Base-by-base conservation (phyloP, 768 basidiomycete species). In the Lyophyllum shimeji region DNA sequence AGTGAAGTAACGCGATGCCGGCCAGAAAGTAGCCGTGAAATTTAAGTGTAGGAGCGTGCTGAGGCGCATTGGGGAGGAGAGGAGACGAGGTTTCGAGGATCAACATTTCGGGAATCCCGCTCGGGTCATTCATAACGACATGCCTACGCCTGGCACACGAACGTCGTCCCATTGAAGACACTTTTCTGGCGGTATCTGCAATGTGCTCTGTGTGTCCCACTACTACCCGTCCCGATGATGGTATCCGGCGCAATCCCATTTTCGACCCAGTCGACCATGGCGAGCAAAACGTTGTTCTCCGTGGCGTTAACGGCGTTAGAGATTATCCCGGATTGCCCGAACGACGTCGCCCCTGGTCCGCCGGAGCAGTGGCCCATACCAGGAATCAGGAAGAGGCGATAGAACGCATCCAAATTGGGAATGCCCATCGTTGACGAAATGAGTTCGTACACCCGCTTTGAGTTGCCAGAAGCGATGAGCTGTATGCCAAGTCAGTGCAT, bases 231-330 rank as follows among this genome's bases (percentile, higher is more conserved):
- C 39, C 39, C 39, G 4, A 18, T 9, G 9, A 40, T 18, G 3
- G 39, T 40, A 18, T 40, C 56, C n/a, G 60, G 60, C 2, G 56
- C 55, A 12, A 42, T 46, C 7, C 51, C 53, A 1, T 39, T 29
- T 42, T 61, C 60, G 2, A 61, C 60, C 60, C 60, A 61, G 17
- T 48, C 53, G 20, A 59, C 50, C 45, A 59, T 44, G 2, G 59
- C 59, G n/a, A 53, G 43, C 9, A 60, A 17, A 9, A 57, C 53
- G 23, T 61, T 61, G 13, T 58, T 21, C 5, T 37, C 44, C 6
- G 60, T 54, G 13, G 39, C 46, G 18, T 57, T 58, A 33, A 53
- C 46, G 7, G 39, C 45, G 15, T 57, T 58, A 7, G 51, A 37
- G 7, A 37, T 50, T 1, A 20, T 23, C 23, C 50, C 50, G 29